phyloP scores from a whole-genome alignment of 2,329 filamentous ascomycete genomes.

The Trichoderma atroviride region DNA sequence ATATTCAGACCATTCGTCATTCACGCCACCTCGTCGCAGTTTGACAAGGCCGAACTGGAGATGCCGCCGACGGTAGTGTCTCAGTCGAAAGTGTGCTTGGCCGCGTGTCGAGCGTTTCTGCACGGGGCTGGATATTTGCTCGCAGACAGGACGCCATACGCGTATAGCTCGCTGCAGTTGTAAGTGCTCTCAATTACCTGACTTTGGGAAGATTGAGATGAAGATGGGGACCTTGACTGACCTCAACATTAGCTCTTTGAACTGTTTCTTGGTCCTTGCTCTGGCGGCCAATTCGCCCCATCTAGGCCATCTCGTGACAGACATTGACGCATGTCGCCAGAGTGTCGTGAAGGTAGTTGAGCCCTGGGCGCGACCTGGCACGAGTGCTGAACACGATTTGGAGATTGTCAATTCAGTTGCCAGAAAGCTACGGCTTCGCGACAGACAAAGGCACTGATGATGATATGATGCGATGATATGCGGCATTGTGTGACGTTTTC shows the following conservation, averaged over 20 bases:
- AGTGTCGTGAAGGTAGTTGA: slow-evolving; percentile 18
- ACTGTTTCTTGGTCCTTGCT: slow-evolving; percentile 27
- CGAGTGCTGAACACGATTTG: slow-evolving; percentile 27
- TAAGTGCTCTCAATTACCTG: slow-evolving; percentile 13
- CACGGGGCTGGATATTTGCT: slow-evolving; percentile 17
- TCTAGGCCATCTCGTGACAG: slow-evolving; percentile 19
- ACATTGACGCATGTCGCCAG: slow-evolving; percentile 27
- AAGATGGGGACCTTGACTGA: background rate
- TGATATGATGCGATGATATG: background rate
- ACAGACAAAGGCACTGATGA: background rate
- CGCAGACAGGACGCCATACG: slow-evolving; percentile 28
- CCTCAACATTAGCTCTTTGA: background rate
- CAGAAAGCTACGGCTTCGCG: slow-evolving; percentile 19
- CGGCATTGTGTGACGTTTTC: background rate
- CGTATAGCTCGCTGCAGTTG: slow-evolving; percentile 27
- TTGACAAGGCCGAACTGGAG: slow-evolving; percentile 20
- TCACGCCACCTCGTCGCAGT: slow-evolving; percentile 27
- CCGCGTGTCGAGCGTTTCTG: slow-evolving; percentile 26
- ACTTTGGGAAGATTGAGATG: background rate
- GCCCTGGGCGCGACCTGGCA: slow-evolving; percentile 29
- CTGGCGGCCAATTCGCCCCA: slow-evolving; percentile 29
- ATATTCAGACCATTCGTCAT: slow-evolving; percentile 31
- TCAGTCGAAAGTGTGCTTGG: slow-evolving; percentile 24
- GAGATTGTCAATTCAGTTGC: slow-evolving; percentile 27
- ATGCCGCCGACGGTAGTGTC: slow-evolving; percentile 17